Evolutionary conservation across 1,139 yeast genomes (phyloP).

Genomic region (Kluyveromyces marxianus): DNA sequence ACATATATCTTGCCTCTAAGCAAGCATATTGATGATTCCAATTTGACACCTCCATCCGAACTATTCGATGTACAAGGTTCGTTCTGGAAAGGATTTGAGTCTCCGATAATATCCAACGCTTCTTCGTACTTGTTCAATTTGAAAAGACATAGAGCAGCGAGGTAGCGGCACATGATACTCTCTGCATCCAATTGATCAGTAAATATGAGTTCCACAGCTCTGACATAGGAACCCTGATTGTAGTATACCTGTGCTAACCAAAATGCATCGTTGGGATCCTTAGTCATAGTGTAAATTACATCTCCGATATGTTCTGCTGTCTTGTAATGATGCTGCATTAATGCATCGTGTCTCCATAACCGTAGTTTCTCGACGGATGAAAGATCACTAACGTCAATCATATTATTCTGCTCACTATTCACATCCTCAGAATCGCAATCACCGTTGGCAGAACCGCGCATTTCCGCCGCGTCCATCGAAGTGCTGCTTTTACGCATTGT

Average conservation of each 20-base stretch:
- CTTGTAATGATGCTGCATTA: conserved; percentile 83
- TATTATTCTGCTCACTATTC: conserved; percentile 5
- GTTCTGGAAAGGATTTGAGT: conserved; percentile 59
- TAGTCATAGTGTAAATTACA: conserved; percentile 64
- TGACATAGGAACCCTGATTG: conserved; percentile 57
- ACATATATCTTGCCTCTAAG: conserved; percentile 79
- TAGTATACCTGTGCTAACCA: conserved; percentile 93
- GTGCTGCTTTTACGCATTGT: conserved; percentile 25
- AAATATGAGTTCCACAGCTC: conserved; percentile 63
- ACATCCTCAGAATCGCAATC: neutral
- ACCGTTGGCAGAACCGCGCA: conserved; percentile 16
- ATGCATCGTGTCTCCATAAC: conserved; percentile 90
- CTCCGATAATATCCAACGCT: conserved; percentile 82
- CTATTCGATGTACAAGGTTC: conserved; percentile 14
- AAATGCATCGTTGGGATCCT: conserved; percentile 89
- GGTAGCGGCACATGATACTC: conserved; percentile 69
- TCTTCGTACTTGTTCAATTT: conserved; percentile 81
- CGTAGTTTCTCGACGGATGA: conserved; percentile 83
- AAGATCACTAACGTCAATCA: conserved; percentile 36
- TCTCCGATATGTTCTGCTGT: conserved; percentile 93
- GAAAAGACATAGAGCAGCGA: conserved; percentile 69
- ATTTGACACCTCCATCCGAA: conserved; percentile 68
- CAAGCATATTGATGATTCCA: conserved; percentile 83
- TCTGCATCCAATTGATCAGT: conserved; percentile 35
- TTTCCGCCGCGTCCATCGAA: conserved; percentile 10